Evolutionary conservation across 768 basidiomycete species (phyloP).

Genomic region (Gyrodon lividus): DNA sequence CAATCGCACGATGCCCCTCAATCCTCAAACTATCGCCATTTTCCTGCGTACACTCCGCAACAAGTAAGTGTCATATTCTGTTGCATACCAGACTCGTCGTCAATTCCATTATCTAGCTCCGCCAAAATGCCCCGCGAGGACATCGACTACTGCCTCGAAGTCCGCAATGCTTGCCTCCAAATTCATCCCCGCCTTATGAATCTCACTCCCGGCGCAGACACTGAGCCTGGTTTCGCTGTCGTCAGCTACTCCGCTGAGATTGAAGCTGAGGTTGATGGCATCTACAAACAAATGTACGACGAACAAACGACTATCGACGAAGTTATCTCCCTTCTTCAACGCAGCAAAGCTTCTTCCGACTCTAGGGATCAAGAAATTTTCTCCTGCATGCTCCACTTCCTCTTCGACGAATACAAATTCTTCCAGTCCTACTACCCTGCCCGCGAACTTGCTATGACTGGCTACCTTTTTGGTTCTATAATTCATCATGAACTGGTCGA

Average conservation of each 20-base stretch:
- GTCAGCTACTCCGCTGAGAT: slow-evolving; percentile 86
- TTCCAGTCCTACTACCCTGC: slow-evolving; percentile 95
- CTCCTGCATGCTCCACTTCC: slow-evolving; percentile 99
- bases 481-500: slow-evolving; percentile 94
- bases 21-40: slow-evolving; percentile 84
- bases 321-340: slow-evolving; percentile 84
- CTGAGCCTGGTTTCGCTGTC: slow-evolving; percentile 89
- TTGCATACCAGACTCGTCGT: neutral
- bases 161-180: slow-evolving; percentile 90
- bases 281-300: slow-evolving; percentile 98
- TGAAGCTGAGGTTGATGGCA: slow-evolving; percentile 89
- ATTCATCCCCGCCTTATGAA: slow-evolving; percentile 97
- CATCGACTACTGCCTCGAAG: slow-evolving; percentile 83
- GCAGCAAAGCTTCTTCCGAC: slow-evolving; percentile 79
- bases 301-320: slow-evolving; percentile 93
- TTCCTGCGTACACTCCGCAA: slow-evolving; percentile 88
- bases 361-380: slow-evolving; percentile 92
- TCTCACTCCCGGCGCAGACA: slow-evolving; percentile 79
- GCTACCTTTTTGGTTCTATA: slow-evolving; percentile 92
- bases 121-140: slow-evolving; percentile 74
- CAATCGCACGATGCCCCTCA: slow-evolving; percentile 82
- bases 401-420: slow-evolving; percentile 99
- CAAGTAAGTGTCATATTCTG: slow-evolving; percentile 49
- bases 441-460: slow-evolving; percentile 94
- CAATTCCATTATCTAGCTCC: slow-evolving; percentile 45